These are phyloP conservation scores for Wilcoxina mikolae DNA, from an alignment of 495 filamentous ascomycete species.

Conservation along the genomic window DNA sequence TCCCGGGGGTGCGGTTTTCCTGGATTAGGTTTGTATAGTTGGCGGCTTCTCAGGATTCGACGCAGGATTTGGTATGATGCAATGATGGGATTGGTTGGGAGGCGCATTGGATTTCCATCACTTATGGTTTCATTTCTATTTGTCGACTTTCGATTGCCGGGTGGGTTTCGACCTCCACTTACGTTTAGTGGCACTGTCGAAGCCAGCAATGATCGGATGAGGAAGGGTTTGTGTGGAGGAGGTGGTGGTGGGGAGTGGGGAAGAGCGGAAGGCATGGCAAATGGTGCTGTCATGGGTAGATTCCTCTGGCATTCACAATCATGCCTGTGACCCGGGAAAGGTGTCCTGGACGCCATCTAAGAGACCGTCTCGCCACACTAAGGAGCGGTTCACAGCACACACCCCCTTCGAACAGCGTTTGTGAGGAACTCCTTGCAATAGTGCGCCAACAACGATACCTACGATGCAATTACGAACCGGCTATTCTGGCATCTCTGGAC, in stretches of 20 bases:
- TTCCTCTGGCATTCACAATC: too few species aligned
- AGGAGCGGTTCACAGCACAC: neutral
- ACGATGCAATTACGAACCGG: neutral
- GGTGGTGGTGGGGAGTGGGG: neutral
- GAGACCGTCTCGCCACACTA: neutral
- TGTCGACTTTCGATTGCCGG: neutral
- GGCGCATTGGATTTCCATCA: slow-evolving; percentile 25
- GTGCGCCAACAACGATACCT: neutral
- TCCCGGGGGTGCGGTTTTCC: slow-evolving; percentile 15
- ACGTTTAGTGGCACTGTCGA: neutral
- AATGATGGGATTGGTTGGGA: slow-evolving; percentile 28
- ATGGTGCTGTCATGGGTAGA: too few species aligned
- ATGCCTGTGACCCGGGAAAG: too few species aligned
- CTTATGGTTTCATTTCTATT: slow-evolving; percentile 18
- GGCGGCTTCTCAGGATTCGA: slow-evolving; percentile 15
- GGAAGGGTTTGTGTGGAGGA: neutral
- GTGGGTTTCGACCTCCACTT: neutral
- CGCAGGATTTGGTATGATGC: slow-evolving; percentile 20
- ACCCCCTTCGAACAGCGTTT: too few species aligned
- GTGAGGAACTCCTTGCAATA: neutral
- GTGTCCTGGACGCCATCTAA: neutral
- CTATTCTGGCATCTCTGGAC: neutral
- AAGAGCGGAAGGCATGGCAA: too few species aligned
- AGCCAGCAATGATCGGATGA: neutral
- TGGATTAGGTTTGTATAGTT: slow-evolving; percentile 28